Base-by-base conservation (phyloP, 306 rosid species). In the Castanospermum australe region DNA sequence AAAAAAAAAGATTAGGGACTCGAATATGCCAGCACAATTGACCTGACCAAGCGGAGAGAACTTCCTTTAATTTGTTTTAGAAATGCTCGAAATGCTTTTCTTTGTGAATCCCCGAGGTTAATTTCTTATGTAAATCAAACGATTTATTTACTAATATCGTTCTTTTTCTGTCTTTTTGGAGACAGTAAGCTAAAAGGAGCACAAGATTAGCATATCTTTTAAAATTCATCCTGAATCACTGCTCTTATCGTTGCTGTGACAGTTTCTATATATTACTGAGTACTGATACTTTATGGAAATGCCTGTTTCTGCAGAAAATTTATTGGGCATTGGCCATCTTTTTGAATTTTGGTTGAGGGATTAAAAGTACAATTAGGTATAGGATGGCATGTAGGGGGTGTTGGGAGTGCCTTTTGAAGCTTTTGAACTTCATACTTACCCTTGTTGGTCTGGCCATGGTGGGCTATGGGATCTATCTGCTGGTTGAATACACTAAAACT, bases 341-440 rank as follows among this genome's bases (percentile, higher is more conserved):
- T 73, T 84, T 67, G 80, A 62, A 73, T 84, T 83, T 39, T 69
- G 82, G 71, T 79, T 21, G 66, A 79, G 84, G 85, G 74, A 64
- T 87, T 71, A 52, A 52, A 52, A 77, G 73, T 39, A 57, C 12
- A 51, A 15, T 75, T 65, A 50, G 59, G 77, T 78, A 63, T 79
- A 87, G 65, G 87, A 94, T 95, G 99, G 91, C 98, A 0, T 95
- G 99, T 85, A 90, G 84, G 85, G 98, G 99, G 39, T 95, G 86
- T 79, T 95, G 93, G 84, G 98, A 86, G 86, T 95, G 90, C 71
- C 81, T 93, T 60, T 86, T 95, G 89, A 95, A 93, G 90, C 86
- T 95, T 79, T 86, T 95, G 60, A 95, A 95, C 90, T 87, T 95
- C 87, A 36, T 95, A 54, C 55, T 93, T 75, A 90, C 90, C 64